phyloP scores from a whole-genome alignment of 1,284 basidiomycete genomes.

The Vanrija humicola region DNA sequence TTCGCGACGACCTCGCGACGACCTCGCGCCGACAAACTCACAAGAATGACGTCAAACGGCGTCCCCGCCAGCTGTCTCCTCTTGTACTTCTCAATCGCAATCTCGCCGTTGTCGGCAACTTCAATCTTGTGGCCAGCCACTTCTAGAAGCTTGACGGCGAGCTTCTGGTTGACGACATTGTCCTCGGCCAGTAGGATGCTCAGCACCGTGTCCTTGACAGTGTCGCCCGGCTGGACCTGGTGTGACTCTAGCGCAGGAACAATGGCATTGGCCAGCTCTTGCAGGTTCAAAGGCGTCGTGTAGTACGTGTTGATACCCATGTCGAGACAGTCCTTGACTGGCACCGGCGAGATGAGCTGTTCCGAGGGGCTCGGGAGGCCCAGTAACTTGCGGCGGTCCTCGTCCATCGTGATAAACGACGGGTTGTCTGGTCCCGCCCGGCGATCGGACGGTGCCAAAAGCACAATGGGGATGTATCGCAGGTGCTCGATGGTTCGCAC shows the following conservation, averaged over 20 bases:
- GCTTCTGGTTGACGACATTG: constrained; percentile 88
- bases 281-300: constrained; percentile 81
- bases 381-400: constrained; percentile 38
- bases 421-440: constrained; percentile 36
- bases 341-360: constrained; percentile 45
- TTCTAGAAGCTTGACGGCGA: constrained; percentile 95
- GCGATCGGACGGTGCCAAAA: constrained; percentile 65
- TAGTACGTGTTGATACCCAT: constrained; percentile 50
- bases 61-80: constrained; percentile 44
- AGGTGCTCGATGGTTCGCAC: constrained; percentile 90
- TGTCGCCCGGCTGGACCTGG: constrained; percentile 72
- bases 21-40: constrained; percentile 53
- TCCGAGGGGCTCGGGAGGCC: constrained; percentile 39
- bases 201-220: constrained; percentile 79
- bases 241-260: constrained; percentile 93
- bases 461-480: constrained; percentile 92
- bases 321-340: constrained; percentile 49
- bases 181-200: constrained; percentile 97
- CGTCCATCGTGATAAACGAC: constrained; percentile 46
- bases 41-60: constrained; percentile 82
- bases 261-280: constrained; percentile 87
- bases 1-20: background rate
- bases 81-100: constrained; percentile 48
- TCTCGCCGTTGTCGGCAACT: constrained; percentile 94
- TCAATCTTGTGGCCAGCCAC: constrained; percentile 95